These are phyloP conservation scores for Macrophomina pseudophaseolina DNA, from an alignment of 2,329 filamentous ascomycete genomes.

Conservation along the genomic window DNA sequence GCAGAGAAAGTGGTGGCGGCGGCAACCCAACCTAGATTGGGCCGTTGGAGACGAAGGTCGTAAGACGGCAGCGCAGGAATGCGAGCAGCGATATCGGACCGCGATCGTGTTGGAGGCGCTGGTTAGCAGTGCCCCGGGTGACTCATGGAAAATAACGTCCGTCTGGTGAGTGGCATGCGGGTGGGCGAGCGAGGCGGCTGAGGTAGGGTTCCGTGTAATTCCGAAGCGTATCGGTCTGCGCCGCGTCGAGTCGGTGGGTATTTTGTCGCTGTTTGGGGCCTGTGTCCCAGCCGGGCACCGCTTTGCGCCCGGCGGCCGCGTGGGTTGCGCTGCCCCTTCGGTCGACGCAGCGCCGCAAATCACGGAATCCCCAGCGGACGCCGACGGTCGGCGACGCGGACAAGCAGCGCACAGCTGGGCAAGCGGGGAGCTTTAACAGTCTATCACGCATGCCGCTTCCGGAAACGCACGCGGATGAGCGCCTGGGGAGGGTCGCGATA, in stretches of 20 bases:
- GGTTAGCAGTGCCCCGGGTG: slow-evolving; percentile 40
- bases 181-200: not conserved
- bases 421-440: slow-evolving; percentile 19
- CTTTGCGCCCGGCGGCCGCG: slow-evolving; percentile 6
- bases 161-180: not conserved
- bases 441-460: slow-evolving; percentile 20
- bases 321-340: slow-evolving; percentile 14
- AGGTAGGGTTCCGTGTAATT: slow-evolving; percentile 11
- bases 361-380: not conserved
- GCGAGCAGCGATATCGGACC: slow-evolving; percentile 42
- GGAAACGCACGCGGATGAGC: slow-evolving; percentile 16
- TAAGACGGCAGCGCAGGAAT: slow-evolving; percentile 24
- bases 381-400: slow-evolving; percentile 12
- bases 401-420: slow-evolving; percentile 16
- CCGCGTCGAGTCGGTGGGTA: slow-evolving; percentile 16
- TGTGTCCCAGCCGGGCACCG: not conserved
- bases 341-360: slow-evolving; percentile 17
- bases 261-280: slow-evolving; percentile 23
- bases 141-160: slow-evolving; percentile 38
- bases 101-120: slow-evolving; percentile 23
- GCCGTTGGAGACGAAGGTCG: not conserved
- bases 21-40: slow-evolving; percentile 22
- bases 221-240: slow-evolving; percentile 15
- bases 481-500: slow-evolving; percentile 25
- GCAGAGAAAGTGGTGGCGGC: not conserved